Evolutionary conservation across 148 eudicot genomes (phyloP), one percentile per base, ranked within the genome.

Genomic region (Salicornia ramosissima): DNA sequence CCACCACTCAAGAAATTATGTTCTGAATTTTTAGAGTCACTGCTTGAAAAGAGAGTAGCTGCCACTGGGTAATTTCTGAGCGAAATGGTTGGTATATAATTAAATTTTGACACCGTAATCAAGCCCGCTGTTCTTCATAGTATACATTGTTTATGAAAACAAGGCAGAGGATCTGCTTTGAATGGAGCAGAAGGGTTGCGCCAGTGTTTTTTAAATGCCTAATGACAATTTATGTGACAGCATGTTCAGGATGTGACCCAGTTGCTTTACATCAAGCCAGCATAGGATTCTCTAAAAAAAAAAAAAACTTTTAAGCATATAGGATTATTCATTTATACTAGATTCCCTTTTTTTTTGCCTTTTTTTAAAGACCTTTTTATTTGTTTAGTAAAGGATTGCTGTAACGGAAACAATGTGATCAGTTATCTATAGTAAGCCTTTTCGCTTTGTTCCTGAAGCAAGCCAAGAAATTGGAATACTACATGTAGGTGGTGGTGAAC

Each of bases 1-100:
- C 94, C 94, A 52, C 90, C 98, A 50, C 88, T 93, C 12, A 72
- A 92, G 53, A 90, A 88, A 78, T 64, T 90, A 51, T 90, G 95
- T 64, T 81, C 90, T 4, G 77, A 65, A 12, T 90, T 90, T 67
- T 78, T 93, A 72, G 98, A 93, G 60, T 93, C 96, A 16, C 74
- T 90, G 69, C 86, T 93, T 45, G 90, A 93, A 72, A 90, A 84
- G 81, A 85, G 95, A 77, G 67, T 77, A 9, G n/a, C 72, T 21
- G 39, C 69, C 25, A 43, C 74, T 31, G 45, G 70, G n/a, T 70
- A 64, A 75, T 53, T 54, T 30, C 49, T 46, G 61, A 45, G 42
- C 21, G 0, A 42, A 34, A 19, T 40, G 42, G 16, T 45, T 15
- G 16, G 10, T 39, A 34, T 62, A 19, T 18, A 14, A 12, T 18